These are phyloP conservation scores for Limnanthes douglasii DNA, from an alignment of 345 rosid genomes.

Conservation along the genomic window DNA sequence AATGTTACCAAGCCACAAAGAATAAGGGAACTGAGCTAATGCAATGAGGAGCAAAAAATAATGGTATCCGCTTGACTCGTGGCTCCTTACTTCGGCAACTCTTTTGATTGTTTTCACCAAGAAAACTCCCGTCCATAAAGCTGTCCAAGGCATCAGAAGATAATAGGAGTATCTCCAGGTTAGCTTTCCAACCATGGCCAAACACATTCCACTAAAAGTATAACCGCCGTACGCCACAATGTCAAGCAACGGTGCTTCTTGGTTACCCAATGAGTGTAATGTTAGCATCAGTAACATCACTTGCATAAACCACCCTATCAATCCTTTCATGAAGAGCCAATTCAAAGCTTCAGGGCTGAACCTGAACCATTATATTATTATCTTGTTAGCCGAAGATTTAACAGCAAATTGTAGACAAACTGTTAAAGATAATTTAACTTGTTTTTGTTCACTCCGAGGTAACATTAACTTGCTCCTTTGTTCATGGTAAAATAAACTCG, in stretches of 20 bases:
- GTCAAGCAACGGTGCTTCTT: slow-evolving; percentile 64
- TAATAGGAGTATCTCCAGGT: slow-evolving; percentile 37
- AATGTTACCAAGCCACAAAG: slow-evolving; percentile 64
- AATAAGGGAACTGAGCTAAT: slow-evolving; percentile 53
- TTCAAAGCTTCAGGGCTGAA: slow-evolving; percentile 59
- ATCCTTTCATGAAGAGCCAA: slow-evolving; percentile 60
- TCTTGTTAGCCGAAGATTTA: too few species aligned
- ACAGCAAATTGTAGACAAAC: too few species aligned
- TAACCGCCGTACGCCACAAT: slow-evolving; percentile 63
- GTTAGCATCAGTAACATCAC: slow-evolving; percentile 42
- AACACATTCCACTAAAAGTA: slow-evolving; percentile 40
- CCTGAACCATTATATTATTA: too few species aligned
- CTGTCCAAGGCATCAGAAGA: slow-evolving; percentile 40
- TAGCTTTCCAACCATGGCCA: slow-evolving; percentile 44
- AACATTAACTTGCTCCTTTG: too few species aligned
- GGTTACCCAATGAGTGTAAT: slow-evolving; percentile 45
- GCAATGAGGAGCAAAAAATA: slow-evolving; percentile 53
- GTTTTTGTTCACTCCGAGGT: too few species aligned
- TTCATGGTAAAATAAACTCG: too few species aligned
- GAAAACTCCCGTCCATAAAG: slow-evolving; percentile 55
- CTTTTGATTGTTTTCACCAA: slow-evolving; percentile 75
- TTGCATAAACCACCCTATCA: slow-evolving; percentile 55
- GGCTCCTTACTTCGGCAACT: slow-evolving; percentile 52
- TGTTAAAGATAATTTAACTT: too few species aligned
- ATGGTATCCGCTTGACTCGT: slow-evolving; percentile 56